Evolutionary conservation across 345 rosid species (phyloP), one percentile per base, ranked within the genome.

Genomic region (Arabidopsis arenosa): DNA sequence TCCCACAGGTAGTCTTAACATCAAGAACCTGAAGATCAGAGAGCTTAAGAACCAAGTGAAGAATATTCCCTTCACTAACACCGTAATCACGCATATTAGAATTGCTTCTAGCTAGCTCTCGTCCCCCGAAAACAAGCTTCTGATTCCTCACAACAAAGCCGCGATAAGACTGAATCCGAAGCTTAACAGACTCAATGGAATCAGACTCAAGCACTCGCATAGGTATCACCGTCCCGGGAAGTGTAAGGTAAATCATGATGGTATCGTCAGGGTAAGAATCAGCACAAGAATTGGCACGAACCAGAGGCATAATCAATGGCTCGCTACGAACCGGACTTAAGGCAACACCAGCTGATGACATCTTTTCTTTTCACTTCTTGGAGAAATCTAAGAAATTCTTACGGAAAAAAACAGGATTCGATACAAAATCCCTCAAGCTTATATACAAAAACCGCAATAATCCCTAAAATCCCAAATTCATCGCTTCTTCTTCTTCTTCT

Each of bases 141-240:
- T 91, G 97, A 41, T 88, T 89, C 82, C 81, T 88, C 7, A 69
- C 93, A 2, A 86, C 91, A 65, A 91, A 91, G 0, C 97, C 95
- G 53, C 85, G 84, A 51, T 66, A 85, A 5, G 82, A 85, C 72
- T 91, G 97, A 63, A 91, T 85, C 78, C 81, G 83, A 2, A 89
- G 77, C 84, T 91, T 91, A 59, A 91, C 89, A 11, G 97, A 85
- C 52, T 84, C 87, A 9, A 89, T 89, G 0, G 97, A 76, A 18
- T 91, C 95, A 1, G 90, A 82, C 77, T 74, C 90, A 47, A 84
- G 74, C 26, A 91, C 85, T 14, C 81, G 84, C 86, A 89, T 70
- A 0, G 97, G 93, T 0, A 84, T 79, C 55, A 54, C 66, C 0
- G 83, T 77, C 6, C 87, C 86, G 11, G 85, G 26, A 14, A 84